phyloP scores from a whole-genome alignment of 805 yeast species.

The Hanseniaspora pseudoguilliermondii region DNA sequence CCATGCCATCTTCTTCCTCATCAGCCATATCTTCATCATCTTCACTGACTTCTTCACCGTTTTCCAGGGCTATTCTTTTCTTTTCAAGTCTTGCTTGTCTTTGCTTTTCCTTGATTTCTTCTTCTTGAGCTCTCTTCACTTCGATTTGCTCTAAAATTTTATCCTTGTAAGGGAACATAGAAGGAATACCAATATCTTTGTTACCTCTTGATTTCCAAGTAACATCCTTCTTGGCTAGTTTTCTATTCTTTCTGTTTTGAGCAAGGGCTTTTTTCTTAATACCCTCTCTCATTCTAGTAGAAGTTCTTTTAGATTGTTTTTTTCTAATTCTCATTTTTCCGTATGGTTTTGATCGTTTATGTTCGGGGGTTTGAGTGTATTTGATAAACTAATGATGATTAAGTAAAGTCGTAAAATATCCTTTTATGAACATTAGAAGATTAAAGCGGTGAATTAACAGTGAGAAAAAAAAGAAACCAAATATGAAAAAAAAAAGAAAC shows the following conservation, averaged over 20 bases:
- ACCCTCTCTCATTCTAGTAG: slow-evolving; percentile 92
- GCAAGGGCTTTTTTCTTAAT: slow-evolving; percentile 92
- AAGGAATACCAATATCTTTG: slow-evolving; percentile 91
- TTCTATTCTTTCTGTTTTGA: slow-evolving; percentile 72
- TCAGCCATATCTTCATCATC: slow-evolving; percentile 23
- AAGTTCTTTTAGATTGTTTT: slow-evolving; percentile 72
- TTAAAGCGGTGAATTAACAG: not conserved
- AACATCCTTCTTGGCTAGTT: slow-evolving; percentile 70
- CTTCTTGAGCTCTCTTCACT: slow-evolving; percentile 41
- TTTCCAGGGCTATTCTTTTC: slow-evolving; percentile 26
- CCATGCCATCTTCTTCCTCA: slow-evolving; percentile 32
- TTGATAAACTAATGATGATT: not conserved
- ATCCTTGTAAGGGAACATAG: slow-evolving; percentile 89
- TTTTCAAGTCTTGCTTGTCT: slow-evolving; percentile 38
- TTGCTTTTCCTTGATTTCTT: slow-evolving; percentile 40
- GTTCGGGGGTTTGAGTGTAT: not conserved
- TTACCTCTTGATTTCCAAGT: slow-evolving; percentile 81
- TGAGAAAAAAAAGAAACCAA: not conserved
- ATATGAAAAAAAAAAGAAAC: not conserved
- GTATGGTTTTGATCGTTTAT: not conserved
- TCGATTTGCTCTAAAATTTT: slow-evolving; percentile 63
- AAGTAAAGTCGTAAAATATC: not conserved
- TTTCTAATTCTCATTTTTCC: slow-evolving; percentile 36
- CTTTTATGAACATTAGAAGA: not conserved
- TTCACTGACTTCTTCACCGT: slow-evolving; percentile 27